Evolutionary conservation across 2,329 filamentous ascomycete species (phyloP).

Genomic region (Aspergillus ustus): DNA sequence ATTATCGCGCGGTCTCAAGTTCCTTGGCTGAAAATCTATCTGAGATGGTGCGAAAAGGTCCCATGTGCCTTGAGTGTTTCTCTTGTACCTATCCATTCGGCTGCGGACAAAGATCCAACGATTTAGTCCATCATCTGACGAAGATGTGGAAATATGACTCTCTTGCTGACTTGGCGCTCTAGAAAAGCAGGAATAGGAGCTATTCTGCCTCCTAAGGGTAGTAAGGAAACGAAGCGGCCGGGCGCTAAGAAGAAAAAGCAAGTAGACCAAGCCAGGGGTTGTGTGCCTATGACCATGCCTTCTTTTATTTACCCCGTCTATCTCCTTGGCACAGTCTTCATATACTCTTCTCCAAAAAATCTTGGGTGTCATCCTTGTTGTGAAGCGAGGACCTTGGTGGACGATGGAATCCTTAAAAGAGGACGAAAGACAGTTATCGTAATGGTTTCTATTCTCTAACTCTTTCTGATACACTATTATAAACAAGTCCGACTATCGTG

Average conservation of each 20-base stretch:
- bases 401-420: background rate
- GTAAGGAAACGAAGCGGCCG: constrained; percentile 1
- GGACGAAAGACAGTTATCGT: constrained; percentile 2
- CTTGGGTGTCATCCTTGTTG: constrained; percentile 5
- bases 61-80: background rate
- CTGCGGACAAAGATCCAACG: background rate
- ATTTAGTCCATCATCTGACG: background rate
- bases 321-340: background rate
- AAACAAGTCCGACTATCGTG: background rate
- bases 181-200: background rate
- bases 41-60: background rate
- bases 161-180: background rate
- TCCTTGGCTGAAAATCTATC: background rate
- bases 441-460: background rate
- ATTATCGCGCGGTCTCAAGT: constrained; percentile 3
- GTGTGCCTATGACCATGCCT: background rate
- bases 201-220: background rate
- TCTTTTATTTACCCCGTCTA: background rate
- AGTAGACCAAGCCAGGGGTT: background rate
- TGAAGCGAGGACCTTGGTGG: constrained; percentile 3
- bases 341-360: background rate
- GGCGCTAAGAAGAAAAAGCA: background rate
- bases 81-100: background rate
- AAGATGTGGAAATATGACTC: constrained; percentile 1
- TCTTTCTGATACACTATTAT: constrained; percentile 2